phyloP scores from a whole-genome alignment of 2,329 filamentous ascomycete species.

The Leptographium wingfieldii region DNA sequence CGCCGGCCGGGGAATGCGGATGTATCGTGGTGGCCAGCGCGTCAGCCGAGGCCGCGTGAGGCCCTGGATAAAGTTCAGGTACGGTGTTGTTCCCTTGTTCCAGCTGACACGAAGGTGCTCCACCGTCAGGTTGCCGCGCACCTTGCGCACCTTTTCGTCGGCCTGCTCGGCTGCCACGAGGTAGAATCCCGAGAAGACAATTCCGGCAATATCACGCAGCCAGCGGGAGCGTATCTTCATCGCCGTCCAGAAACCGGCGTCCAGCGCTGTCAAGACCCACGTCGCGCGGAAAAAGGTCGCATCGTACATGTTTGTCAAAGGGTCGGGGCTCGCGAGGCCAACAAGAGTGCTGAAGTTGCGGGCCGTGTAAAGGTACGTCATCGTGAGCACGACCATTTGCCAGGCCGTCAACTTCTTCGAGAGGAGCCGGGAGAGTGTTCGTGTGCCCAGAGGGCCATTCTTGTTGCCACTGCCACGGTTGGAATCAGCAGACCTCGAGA shows the following conservation, averaged over 20 bases:
- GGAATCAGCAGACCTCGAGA: neutral
- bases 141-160: conserved; percentile 90
- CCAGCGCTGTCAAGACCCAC: conserved; percentile 88
- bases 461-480: conserved; percentile 52
- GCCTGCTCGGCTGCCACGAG: conserved; percentile 85
- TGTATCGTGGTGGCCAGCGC: conserved; percentile 65
- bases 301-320: conserved; percentile 86
- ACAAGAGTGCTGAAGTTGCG: conserved; percentile 91
- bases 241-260: conserved; percentile 96
- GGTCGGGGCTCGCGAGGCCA: conserved; percentile 83
- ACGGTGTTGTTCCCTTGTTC: conserved; percentile 89
- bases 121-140: conserved; percentile 73
- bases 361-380: conserved; percentile 81
- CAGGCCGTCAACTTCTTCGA: conserved; percentile 66
- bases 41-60: conserved; percentile 69
- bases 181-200: conserved; percentile 83
- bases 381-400: conserved; percentile 78
- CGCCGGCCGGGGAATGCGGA: conserved; percentile 70
- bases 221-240: conserved; percentile 78
- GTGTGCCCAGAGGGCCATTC: conserved; percentile 73
- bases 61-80: conserved; percentile 59
- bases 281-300: conserved; percentile 89
- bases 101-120: conserved; percentile 87
- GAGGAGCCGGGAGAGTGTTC: conserved; percentile 57
- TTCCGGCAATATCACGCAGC: conserved; percentile 67